phyloP scores from a whole-genome alignment of 805 yeast genomes.

The Wickerhamomyces bovis region DNA sequence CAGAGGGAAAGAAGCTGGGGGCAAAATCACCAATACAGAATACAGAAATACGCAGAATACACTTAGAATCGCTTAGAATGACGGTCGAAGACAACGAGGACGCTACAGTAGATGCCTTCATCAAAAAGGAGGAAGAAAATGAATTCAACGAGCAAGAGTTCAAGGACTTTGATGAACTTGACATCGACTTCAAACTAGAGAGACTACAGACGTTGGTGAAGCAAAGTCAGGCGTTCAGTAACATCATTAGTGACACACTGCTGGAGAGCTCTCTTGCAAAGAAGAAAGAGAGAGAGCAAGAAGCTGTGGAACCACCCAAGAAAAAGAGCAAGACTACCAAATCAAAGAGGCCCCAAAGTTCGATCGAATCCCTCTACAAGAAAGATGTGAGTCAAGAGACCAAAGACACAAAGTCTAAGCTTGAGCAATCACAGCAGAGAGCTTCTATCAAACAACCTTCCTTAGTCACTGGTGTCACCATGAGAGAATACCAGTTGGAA shows the following conservation, averaged over 20 bases:
- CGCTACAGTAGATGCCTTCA: constrained; percentile 12
- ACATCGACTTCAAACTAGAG: constrained; percentile 53
- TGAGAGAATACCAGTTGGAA: constrained; percentile 82
- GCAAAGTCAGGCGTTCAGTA: constrained; percentile 81
- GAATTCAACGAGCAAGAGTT: constrained; percentile 8
- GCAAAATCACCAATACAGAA: no score
- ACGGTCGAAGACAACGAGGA: constrained; percentile 16
- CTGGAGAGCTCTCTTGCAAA: constrained; percentile 40
- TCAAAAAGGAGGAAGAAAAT: constrained; percentile 8
- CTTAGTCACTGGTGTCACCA: constrained; percentile 45
- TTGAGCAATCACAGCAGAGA: constrained; percentile 7
- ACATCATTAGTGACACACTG: constrained; percentile 77
- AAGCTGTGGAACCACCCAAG: constrained; percentile 16
- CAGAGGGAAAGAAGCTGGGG: neutral
- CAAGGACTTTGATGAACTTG: constrained; percentile 32
- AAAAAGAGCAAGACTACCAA: constrained; percentile 20
- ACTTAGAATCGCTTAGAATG: no score
- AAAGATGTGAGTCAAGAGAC: constrained; percentile 15
- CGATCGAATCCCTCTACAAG: constrained; percentile 21
- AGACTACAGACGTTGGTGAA: constrained; percentile 73
- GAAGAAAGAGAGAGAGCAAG: constrained; percentile 21
- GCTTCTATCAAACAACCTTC: constrained; percentile 43
- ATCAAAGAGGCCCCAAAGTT: constrained; percentile 17
- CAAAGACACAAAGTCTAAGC: constrained; percentile 18
- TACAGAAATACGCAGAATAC: no score